Evolutionary conservation across 371 early-diverging fungal genomes (phyloP).

Genomic region (Haplosporangium sp.): DNA sequence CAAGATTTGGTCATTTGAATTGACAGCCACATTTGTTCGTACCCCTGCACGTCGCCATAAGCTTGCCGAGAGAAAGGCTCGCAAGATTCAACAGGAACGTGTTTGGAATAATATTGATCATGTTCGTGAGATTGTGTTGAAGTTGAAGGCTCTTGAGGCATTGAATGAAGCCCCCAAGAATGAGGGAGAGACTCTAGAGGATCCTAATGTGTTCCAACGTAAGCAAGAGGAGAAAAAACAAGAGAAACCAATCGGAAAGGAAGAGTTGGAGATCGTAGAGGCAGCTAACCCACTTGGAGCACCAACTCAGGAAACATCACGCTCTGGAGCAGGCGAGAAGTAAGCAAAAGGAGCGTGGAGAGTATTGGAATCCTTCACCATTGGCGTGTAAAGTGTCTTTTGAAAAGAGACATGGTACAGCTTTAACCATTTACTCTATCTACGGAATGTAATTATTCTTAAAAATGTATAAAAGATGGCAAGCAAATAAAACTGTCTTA

Average conservation of each 20-base stretch:
- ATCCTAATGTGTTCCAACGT: neutral
- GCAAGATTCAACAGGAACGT: conserved; percentile 46
- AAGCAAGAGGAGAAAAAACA: neutral
- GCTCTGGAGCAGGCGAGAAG: conserved; percentile 3
- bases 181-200: conserved; percentile 15
- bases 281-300: neutral
- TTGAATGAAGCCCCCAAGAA: conserved; percentile 21
- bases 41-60: conserved; percentile 69
- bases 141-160: conserved; percentile 36
- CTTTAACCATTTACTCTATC: neutral
- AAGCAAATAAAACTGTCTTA: too few relatives aligned
- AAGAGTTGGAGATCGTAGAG: neutral
- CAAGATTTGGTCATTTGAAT: conserved; percentile 76
- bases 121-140: conserved; percentile 39
- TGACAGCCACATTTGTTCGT: conserved; percentile 78
- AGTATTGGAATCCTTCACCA: neutral
- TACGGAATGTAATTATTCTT: conserved; percentile 2
- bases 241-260: neutral
- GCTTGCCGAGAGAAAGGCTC: conserved; percentile 60
- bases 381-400: too few relatives aligned
- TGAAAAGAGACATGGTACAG: too few relatives aligned
- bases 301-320: too few relatives aligned
- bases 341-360: neutral
- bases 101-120: conserved; percentile 35
- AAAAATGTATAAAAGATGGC: neutral